These are phyloP conservation scores for Acanthamoeba triangularis DNA, from an alignment of 208 protist genomes.

Conservation along the genomic window DNA sequence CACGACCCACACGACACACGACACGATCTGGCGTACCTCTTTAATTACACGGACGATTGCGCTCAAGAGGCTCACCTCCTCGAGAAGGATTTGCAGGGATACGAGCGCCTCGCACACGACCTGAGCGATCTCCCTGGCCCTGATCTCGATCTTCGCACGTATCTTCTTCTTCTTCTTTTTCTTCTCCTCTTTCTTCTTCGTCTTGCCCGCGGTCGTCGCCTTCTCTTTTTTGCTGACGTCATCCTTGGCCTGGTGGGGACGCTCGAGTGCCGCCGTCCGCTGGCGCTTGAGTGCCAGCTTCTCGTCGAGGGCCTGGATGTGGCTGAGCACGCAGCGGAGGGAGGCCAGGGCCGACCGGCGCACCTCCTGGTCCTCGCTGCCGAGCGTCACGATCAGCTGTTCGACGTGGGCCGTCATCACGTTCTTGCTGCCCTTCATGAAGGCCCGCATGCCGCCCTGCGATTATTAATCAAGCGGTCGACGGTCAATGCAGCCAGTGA, in stretches of 20 bases:
- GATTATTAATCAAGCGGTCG: neutral
- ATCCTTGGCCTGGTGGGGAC: no score
- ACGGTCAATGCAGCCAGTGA: no score
- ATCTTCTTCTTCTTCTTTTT: neutral
- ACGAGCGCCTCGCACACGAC: slow-evolving; percentile 10
- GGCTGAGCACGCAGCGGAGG: neutral
- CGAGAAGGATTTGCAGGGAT: slow-evolving; percentile 49
- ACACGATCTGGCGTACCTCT: neutral
- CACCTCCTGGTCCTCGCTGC: slow-evolving; percentile 21
- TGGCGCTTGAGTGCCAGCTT: neutral
- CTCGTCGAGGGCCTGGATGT: neutral
- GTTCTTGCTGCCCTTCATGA: slow-evolving; percentile 40
- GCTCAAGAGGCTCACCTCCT: neutral
- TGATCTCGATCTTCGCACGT: neutral
- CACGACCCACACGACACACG: no score
- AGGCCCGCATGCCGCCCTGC: neutral
- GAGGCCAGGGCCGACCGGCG: neutral
- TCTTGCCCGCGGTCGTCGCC: neutral
- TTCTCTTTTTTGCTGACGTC: neutral
- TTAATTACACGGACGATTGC: slow-evolving; percentile 8
- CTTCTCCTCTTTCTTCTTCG: no score
- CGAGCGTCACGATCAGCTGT: slow-evolving; percentile 34
- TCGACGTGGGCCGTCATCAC: neutral
- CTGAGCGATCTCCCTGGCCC: neutral
- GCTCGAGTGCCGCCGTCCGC: neutral